A percentile compares a stretch with the other conserved stretches of the same genome.
phyloP scores from a whole-genome alignment of 2,329 filamentous ascomycete species.

The Stachybotrys echinatus region DNA sequence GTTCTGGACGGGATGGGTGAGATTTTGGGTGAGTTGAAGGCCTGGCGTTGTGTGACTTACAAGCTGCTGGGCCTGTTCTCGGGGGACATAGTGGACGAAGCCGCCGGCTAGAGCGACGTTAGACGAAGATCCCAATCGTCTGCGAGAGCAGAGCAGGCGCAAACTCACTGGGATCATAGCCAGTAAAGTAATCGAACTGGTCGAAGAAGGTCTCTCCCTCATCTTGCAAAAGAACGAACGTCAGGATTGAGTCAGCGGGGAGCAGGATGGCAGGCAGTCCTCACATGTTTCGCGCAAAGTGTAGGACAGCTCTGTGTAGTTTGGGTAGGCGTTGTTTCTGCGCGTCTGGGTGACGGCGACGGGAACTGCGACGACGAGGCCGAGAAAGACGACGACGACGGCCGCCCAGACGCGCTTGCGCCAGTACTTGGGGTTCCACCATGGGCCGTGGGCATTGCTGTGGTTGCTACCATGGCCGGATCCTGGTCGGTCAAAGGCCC shows the following conservation, averaged over 20 bases:
- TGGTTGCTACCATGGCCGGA: slow-evolving; percentile 5
- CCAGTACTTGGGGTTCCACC: slow-evolving; percentile 49
- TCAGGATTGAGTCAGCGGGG: too few relatives aligned
- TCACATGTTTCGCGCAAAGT: slow-evolving; percentile 43
- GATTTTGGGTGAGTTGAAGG: not conserved
- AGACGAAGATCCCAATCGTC: slow-evolving; percentile 2
- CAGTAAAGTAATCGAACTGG: slow-evolving; percentile 47
- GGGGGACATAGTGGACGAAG: slow-evolving; percentile 49
- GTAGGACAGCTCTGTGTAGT: slow-evolving; percentile 43
- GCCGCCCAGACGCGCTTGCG: slow-evolving; percentile 44
- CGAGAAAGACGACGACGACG: slow-evolving; percentile 26
- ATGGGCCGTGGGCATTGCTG: slow-evolving; percentile 14
- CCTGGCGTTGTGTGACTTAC: slow-evolving; percentile 22
- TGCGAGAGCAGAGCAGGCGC: not conserved
- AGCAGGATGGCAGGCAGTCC: too few relatives aligned
- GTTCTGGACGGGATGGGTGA: slow-evolving; percentile 36
- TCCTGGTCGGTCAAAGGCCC: not conserved
- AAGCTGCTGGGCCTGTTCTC: slow-evolving; percentile 31
- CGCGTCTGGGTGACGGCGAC: slow-evolving; percentile 34
- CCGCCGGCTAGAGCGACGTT: slow-evolving; percentile 28
- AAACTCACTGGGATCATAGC: slow-evolving; percentile 40
- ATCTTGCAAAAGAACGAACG: too few relatives aligned
- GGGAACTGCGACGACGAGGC: slow-evolving; percentile 43
- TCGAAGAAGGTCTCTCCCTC: slow-evolving; percentile 47
- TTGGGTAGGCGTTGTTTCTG: slow-evolving; percentile 40